Base-by-base conservation (phyloP, 768 basidiomycete species). In the Epithele typhae region DNA sequence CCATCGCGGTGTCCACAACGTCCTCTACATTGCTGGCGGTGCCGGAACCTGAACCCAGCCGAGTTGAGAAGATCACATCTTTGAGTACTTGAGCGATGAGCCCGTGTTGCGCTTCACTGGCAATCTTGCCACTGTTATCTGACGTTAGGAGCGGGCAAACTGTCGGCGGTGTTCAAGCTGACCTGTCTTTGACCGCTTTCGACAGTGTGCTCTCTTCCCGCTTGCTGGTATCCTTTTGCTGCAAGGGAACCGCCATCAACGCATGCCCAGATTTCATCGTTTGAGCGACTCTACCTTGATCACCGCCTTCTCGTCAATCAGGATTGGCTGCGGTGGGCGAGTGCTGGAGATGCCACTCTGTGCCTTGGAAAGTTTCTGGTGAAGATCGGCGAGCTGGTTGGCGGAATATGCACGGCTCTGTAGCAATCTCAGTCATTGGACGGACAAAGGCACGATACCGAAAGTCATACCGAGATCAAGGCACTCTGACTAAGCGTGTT, bases 321-420 rank as follows among this genome's bases (percentile, higher is more conserved):
- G 34, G 0, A 68, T 50, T 0, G 84, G 82, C 4, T 75, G 64
- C 1, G 75, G 61, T 0, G 84, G 75, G 2, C 86, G 78, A 4
- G 88, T 84, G 24, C 64, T 72, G 1, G 70, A 57, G 1, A 90
- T 77, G 2, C 76, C 61, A 1, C 64, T 60, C 53, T 84, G 82
- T 3, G 87, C 87, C 58, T 83, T 89, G 2, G 77, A 67, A 15
- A 99, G 73, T 65, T 98, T 99, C 68, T 92, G 84, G 45, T 92
- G 87, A 27, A 98, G 68, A 68, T 98, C 96, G 17, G 78, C 70
- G 2, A 98, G 75, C 61, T 98, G 95, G 0, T 91, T 87, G 0
- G 92, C 92, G 3, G 92, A 86, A 64, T 97, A 98, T 45, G 87
- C 86, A 32, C 92, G 86, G 58, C 96, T 97, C 95, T 99, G 56